Evolutionary conservation across 768 basidiomycete genomes (phyloP), one percentile per base, ranked within the genome.

Genomic region (Mrakia hoshinonis): DNA sequence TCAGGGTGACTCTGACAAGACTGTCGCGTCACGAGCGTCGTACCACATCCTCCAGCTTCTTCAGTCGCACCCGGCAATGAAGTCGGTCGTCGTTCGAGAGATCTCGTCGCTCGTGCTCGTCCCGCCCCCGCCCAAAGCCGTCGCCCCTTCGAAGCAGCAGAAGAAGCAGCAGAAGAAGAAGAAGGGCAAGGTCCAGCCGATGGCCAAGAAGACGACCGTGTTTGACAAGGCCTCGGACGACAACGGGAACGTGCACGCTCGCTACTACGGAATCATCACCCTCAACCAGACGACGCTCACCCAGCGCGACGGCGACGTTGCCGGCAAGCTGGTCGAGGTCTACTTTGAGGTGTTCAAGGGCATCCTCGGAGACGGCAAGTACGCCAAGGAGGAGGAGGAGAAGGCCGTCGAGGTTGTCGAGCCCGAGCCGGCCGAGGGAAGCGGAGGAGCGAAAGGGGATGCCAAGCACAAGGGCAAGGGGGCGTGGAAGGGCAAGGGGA

Each of bases 301-400:
- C 12, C 77, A 82, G 12, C 75, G 75, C 49, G 93, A 96, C 75
- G 82, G 85, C 11, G 85, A 86, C 0, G 89, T 92, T 12, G 89
- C 93, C 18, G 80, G 87, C 58, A 84, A 86, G 73, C 82, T 97
- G 73, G 87, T 97, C 24, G 89, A 92, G 64, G 84, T 93, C 4
- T 97, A 98, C 80, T 99, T 98, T 76, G 89, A 93, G 81, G 84
- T 97, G 77, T 99, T 99, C 82, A 84, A 87, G 76, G 91, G 91
- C 75, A 81, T 96, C 12, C 83, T 98, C 3, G 89, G 90, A 0
- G 87, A 89, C 75, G 77, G 80, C 0, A 79, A 75, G 43, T 66
- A 63, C 29, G 31, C 55, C n/a, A 74, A 74, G 36, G 68, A 75
- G 46, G 55, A 66, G 34, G 75, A 75, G 0, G 69, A 43, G 22